Evolutionary conservation across 2,329 filamentous ascomycete species (phyloP), one percentile per base, ranked within the genome.

Genomic region (Chaetomium sp.): DNA sequence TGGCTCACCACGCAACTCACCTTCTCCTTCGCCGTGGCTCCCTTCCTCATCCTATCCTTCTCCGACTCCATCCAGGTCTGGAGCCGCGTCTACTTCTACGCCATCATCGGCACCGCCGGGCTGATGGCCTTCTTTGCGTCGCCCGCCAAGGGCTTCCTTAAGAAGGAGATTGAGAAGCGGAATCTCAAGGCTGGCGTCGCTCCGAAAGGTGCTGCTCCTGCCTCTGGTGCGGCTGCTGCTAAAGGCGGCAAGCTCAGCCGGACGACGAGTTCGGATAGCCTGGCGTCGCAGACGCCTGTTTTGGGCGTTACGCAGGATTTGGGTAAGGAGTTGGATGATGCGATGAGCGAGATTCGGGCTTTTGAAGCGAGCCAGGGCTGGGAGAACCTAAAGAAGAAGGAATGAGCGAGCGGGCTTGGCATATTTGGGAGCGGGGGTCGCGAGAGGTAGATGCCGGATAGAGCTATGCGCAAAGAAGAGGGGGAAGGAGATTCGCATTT

Each of bases 71-170:
- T 95, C 43, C 74, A 78, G 2, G 86, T 89, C 56, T 99, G 94
- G 94, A 74, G 82, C 0, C 83, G 88, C 43, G 88, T 96, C 38
- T 94, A 96, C 73, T 97, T 91, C 74, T 99, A 95, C 71, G 84
- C 82, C 36, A 76, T 94, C 53, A 67, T 91, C 59, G 85, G 84
- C 62, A 87, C 87, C 1, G 71, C 76, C 8, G 69, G 73, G 0
- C 82, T 84, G 14, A 81, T 91, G 55, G 81, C 76, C 6, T 87
- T 96, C 74, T 96, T 97, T 67, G 80, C 85, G 42, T 89, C 88
- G 1, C 89, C 90, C 8, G 46, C 82, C 2, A 95, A 91, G 69
- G 71, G 74, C 4, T 65, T 70, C 14, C 73, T 91, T 0, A 75
- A 76, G 57, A 76, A 78, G 64, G 71, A 74, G 56, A 71, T 89